Conservation (phyloP, 75 land plant species). For the Pseudotsuga menziesii region DNA sequence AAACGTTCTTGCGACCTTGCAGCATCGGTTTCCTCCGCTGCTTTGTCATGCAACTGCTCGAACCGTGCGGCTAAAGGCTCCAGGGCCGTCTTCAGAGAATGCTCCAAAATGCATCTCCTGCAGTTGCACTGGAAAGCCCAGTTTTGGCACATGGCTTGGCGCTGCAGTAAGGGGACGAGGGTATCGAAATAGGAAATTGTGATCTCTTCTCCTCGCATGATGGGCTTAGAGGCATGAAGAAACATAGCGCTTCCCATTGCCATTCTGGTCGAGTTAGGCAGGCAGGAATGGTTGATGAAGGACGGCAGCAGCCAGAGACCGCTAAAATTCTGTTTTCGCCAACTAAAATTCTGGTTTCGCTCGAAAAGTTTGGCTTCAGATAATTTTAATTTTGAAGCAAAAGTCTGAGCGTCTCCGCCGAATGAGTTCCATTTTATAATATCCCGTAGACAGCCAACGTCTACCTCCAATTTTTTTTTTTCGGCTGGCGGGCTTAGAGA, state of each 20-base stretch:
- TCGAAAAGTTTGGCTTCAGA: neutral
- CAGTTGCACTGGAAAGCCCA: constrained; percentile 43
- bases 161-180: constrained; percentile 19
- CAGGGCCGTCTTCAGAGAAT: neutral
- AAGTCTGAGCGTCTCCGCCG: constrained; percentile 2
- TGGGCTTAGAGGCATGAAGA: constrained; percentile 10
- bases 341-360: no score
- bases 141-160: constrained; percentile 15
- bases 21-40: neutral
- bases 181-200: constrained; percentile 30
- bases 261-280: constrained; percentile 16
- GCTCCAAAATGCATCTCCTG: constrained; percentile 18
- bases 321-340: neutral
- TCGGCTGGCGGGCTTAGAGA: neutral
- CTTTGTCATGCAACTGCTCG: neutral
- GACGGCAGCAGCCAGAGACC: constrained; percentile 33
- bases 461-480: neutral
- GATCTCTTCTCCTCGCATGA: constrained; percentile 13
- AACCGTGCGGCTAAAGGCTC: neutral
- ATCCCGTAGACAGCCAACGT: constrained; percentile 8
- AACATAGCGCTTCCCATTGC: constrained; percentile 26
- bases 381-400: neutral
- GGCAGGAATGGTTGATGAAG: constrained; percentile 32
- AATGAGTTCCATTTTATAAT: constrained; percentile 21
- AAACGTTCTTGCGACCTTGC: neutral